Conservation (phyloP, 2,329 filamentous ascomycete species). For the Lachnellula subtilissima region DNA sequence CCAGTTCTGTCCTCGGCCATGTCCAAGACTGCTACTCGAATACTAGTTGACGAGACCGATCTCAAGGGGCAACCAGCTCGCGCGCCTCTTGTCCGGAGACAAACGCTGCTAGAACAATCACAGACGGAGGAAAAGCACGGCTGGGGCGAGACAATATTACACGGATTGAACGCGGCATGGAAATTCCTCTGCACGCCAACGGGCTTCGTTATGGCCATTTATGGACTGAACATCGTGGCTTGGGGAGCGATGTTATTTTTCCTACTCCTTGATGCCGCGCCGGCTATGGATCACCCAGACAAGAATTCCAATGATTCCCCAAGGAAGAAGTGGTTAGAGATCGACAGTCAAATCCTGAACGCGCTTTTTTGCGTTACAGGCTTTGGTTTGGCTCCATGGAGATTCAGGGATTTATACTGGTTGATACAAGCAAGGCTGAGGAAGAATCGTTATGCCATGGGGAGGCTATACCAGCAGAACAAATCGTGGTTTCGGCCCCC, state of each 20-base stretch:
- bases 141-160: slow-evolving; percentile 51
- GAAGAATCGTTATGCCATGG: slow-evolving; percentile 49
- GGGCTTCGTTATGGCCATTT: slow-evolving; percentile 72
- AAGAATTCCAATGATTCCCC: slow-evolving; percentile 69
- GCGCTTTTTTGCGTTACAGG: slow-evolving; percentile 19
- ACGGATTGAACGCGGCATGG: slow-evolving; percentile 58
- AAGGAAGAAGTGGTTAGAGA: slow-evolving; percentile 72
- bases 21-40: slow-evolving; percentile 1
- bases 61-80: not conserved
- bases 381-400: slow-evolving; percentile 12
- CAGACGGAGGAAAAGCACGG: slow-evolving; percentile 8
- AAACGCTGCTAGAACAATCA: slow-evolving; percentile 1
- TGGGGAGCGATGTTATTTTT: slow-evolving; percentile 93
- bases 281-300: slow-evolving; percentile 63
- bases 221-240: slow-evolving; percentile 74
- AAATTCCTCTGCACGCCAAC: slow-evolving; percentile 67
- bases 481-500: slow-evolving; percentile 67
- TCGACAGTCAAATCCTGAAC: slow-evolving; percentile 20
- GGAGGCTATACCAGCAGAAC: slow-evolving; percentile 67
- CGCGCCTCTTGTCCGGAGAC: not conserved
- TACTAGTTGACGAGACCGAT: not conserved
- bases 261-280: slow-evolving; percentile 66
- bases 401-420: slow-evolving; percentile 69
- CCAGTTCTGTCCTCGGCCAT: not conserved
- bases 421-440: slow-evolving; percentile 56